Conservation (phyloP, 2,329 filamentous ascomycete genomes). For the Xylaria sp. region DNA sequence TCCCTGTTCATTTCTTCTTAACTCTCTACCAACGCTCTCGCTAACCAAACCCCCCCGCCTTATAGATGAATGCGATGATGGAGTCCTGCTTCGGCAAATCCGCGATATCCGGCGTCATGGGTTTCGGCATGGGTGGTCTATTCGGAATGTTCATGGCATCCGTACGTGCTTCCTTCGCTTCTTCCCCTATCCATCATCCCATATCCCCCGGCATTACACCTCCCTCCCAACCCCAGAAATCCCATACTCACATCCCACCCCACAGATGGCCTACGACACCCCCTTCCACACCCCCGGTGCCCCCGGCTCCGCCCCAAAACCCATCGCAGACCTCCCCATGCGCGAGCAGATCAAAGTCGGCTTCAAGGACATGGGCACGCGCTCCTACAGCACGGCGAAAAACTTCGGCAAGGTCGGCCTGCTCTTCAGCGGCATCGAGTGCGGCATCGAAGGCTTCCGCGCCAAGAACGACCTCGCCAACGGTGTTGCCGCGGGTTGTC, state of each 20-base stretch:
- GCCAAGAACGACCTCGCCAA: constrained; percentile 96
- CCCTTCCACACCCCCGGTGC: constrained; percentile 69
- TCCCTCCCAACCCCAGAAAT: neutral
- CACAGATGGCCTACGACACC: constrained; percentile 98
- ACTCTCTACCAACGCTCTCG: constrained; percentile 13
- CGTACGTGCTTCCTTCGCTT: constrained; percentile 64
- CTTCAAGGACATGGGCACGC: constrained; percentile 93
- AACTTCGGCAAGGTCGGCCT: constrained; percentile 96
- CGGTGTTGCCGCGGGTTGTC: constrained; percentile 85
- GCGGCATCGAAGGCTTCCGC: constrained; percentile 89
- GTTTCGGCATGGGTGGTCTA: constrained; percentile 90
- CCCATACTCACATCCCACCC: neutral
- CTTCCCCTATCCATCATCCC: neutral
- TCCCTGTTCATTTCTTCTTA: constrained; percentile 23
- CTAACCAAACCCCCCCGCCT: constrained; percentile 33
- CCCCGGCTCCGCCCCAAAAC: constrained; percentile 53
- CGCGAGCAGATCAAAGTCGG: constrained; percentile 85
- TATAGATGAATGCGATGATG: constrained; percentile 83
- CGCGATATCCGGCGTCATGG: constrained; percentile 89
- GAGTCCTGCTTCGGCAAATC: constrained; percentile 93
- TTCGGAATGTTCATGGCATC: constrained; percentile 99
- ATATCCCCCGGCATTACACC: neutral
- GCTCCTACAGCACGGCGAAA: constrained; percentile 85
- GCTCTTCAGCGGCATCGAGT: constrained; percentile 92
- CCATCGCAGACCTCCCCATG: constrained; percentile 75